Evolutionary conservation across 176 grass and related monocot genomes (phyloP).

Genomic region (Aegilops longissima): DNA sequence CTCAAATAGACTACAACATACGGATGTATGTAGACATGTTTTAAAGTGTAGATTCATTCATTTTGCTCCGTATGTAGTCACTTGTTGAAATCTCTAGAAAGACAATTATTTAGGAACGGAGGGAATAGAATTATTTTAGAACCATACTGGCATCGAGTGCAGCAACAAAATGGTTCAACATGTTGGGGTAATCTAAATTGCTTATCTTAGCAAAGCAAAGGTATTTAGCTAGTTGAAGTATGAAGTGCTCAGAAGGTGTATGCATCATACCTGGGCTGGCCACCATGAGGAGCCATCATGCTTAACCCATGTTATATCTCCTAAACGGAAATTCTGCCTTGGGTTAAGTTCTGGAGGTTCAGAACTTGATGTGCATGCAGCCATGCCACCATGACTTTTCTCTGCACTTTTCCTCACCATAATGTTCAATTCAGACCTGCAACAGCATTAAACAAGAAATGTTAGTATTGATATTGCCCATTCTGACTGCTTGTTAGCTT

Average conservation of each 20-base stretch:
- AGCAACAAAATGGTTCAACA: not conserved
- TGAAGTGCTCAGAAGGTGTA: conserved; percentile 3
- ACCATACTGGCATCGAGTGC: not conserved
- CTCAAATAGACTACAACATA: no score
- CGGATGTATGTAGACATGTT: no score
- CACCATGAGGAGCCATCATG: conserved; percentile 62
- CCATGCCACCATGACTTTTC: not conserved
- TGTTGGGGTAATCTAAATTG: not conserved
- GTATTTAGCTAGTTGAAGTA: not conserved
- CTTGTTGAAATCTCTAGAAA: no score
- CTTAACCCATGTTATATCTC: conserved; percentile 84
- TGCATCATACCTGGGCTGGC: conserved; percentile 77
- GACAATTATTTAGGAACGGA: no score
- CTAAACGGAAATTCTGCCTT: conserved; percentile 53
- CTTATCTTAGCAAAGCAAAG: not conserved
- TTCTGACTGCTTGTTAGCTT: not conserved
- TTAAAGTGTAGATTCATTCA: no score
- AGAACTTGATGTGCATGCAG: not conserved
- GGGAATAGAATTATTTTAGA: not conserved
- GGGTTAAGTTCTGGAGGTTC: conserved; percentile 17
- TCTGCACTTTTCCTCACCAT: conserved; percentile 34
- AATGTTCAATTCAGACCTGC: conserved; percentile 24
- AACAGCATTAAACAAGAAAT: not conserved
- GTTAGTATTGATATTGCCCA: not conserved
- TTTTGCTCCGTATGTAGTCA: no score